Conservation (phyloP, 768 basidiomycete genomes). For the Pisolithus sp. region DNA sequence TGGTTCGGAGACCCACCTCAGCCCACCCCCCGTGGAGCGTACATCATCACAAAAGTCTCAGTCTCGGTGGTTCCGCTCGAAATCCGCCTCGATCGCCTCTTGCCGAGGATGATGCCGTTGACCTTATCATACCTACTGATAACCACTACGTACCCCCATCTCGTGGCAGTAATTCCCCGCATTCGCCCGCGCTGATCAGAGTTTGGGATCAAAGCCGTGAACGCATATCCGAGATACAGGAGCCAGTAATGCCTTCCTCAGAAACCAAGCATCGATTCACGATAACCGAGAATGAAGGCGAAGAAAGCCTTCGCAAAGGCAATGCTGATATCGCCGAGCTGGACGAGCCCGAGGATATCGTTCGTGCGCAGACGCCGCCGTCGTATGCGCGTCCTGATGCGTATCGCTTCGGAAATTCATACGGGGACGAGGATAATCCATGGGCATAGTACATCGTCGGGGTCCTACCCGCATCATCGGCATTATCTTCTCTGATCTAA, state of each 20-base stretch:
- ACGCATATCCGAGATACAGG: background rate
- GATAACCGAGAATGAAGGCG: conserved; percentile 1
- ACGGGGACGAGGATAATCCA: conserved; percentile 19
- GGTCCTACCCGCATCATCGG: no score
- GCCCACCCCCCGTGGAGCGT: conserved; percentile 5
- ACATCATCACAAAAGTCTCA: conserved; percentile 12
- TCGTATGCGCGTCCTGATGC: conserved; percentile 6
- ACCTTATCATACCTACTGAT: conserved; percentile 57
- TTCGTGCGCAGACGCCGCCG: conserved; percentile 16
- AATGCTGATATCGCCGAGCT: background rate
- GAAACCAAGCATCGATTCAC: conserved; percentile 1
- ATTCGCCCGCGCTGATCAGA: conserved; percentile 16
- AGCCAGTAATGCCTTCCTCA: background rate
- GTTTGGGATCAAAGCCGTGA: conserved; percentile 18
- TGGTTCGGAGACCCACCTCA: background rate
- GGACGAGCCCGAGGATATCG: conserved; percentile 3
- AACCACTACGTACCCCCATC: conserved; percentile 13
- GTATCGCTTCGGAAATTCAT: conserved; percentile 8
- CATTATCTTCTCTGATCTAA: no score
- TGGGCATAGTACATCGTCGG: conserved; percentile 12
- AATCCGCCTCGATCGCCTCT: conserved; percentile 15
- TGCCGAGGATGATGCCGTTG: conserved; percentile 65
- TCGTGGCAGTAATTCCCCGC: conserved; percentile 11
- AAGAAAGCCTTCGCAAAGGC: background rate
- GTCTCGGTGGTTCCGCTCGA: conserved; percentile 2